Evolutionary conservation across 345 rosid species (phyloP).

Genomic region (Pugionium cornutum): DNA sequence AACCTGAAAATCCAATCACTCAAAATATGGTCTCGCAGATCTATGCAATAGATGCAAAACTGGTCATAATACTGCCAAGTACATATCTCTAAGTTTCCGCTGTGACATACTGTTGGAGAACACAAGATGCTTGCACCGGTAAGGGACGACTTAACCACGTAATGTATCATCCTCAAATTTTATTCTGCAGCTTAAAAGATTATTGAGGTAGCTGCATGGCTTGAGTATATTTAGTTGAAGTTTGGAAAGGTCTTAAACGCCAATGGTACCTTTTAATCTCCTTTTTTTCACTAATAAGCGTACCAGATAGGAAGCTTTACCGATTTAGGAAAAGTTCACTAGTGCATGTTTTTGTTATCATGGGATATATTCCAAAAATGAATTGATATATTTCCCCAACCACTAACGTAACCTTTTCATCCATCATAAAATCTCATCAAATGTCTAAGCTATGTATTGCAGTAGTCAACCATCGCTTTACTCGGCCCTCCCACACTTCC

Average conservation of each 20-base stretch:
- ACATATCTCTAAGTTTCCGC: conserved; percentile 46
- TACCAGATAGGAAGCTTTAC: conserved; percentile 18
- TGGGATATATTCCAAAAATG: not conserved
- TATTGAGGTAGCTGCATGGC: conserved; percentile 7
- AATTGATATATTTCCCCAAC: conserved; percentile 36
- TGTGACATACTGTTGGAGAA: conserved; percentile 73
- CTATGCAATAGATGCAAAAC: conserved; percentile 55
- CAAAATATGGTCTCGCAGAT: conserved; percentile 52
- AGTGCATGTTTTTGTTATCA: not conserved
- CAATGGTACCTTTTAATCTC: conserved; percentile 17
- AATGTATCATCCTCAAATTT: conserved; percentile 1
- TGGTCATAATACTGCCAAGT: conserved; percentile 64
- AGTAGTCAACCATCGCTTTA: conserved; percentile 28
- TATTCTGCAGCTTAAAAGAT: conserved; percentile 1
- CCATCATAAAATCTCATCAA: conserved; percentile 44
- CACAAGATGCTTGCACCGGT: conserved; percentile 59
- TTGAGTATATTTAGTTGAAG: conserved; percentile 16
- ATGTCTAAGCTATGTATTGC: conserved; percentile 28
- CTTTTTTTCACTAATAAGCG: not conserved
- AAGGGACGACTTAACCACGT: conserved; percentile 24
- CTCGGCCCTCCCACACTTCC: conserved; percentile 12
- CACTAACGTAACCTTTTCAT: conserved; percentile 26
- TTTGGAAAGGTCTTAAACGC: conserved; percentile 2
- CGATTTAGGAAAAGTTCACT: conserved; percentile 12
- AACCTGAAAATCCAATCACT: conserved; percentile 48